Evolutionary conservation across 2,329 filamentous ascomycete species (phyloP).

Genomic region (Penicillium thymicola): DNA sequence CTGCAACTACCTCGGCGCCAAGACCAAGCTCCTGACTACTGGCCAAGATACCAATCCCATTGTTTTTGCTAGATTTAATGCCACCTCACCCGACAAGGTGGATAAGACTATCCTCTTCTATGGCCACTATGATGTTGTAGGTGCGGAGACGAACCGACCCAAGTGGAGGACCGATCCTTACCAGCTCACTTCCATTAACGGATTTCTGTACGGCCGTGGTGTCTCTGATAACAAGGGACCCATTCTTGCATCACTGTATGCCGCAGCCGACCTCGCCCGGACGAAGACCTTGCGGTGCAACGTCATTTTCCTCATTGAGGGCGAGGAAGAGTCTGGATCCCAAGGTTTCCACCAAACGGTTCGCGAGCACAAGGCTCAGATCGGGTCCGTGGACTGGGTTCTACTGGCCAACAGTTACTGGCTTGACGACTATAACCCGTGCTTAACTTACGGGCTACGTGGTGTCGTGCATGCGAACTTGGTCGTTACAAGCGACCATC

Average conservation of each 20-base stretch:
- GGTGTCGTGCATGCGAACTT: constrained; percentile 93
- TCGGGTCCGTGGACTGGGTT: constrained; percentile 91
- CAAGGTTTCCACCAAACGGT: constrained; percentile 85
- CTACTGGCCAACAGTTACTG: constrained; percentile 97
- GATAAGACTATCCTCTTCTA: constrained; percentile 93
- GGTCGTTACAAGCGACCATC: constrained; percentile 77
- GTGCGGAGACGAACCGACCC: constrained; percentile 74
- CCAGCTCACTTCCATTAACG: constrained; percentile 80
- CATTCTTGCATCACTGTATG: constrained; percentile 88
- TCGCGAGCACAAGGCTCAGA: constrained; percentile 72
- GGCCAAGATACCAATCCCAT: constrained; percentile 80
- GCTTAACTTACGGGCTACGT: constrained; percentile 87
- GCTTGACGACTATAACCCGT: constrained; percentile 93
- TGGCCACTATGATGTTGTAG: constrained; percentile 95
- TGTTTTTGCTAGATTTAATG: constrained; percentile 85
- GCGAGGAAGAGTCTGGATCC: constrained; percentile 93
- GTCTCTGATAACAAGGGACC: constrained; percentile 97
- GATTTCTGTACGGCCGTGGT: constrained; percentile 92
- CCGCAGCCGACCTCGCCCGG: constrained; percentile 82
- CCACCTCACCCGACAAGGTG: constrained; percentile 61
- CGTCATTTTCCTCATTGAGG: constrained; percentile 90
- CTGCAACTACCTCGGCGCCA: constrained; percentile 87
- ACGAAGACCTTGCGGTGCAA: constrained; percentile 82
- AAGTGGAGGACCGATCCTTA: constrained; percentile 91
- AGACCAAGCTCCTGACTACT: constrained; percentile 85